Evolutionary conservation across 495 filamentous ascomycete species (phyloP), one percentile per base, ranked within the genome.

Genomic region (Astrothelium macrocarpum): DNA sequence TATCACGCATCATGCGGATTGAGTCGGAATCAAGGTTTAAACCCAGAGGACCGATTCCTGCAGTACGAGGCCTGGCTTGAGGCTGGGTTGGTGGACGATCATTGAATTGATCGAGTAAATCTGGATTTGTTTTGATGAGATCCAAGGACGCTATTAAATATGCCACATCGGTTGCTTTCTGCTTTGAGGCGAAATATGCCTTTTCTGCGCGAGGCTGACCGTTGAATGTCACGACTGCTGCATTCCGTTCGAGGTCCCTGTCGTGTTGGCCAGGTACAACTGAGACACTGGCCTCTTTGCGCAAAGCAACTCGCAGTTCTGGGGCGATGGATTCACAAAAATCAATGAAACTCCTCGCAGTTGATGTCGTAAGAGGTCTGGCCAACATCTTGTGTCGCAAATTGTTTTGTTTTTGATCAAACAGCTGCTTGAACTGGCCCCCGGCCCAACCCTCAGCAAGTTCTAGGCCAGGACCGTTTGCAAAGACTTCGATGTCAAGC

Each of bases 141-240:
- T 63, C 66, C 12, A 81, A 60, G 10, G 80, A 78, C 62, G 77
- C 79, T n/a, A 68, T 69, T 34, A 81, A 67, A 59, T 70, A 74
- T 20, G 78, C 78, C 26, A 71, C 46, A 39, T 64, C 46, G 53
- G 77, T 72, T 7, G 74, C 77, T 34, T 71, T 70, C 66, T 71
- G 76, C 65, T 78, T 80, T 12, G 61, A 70, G 9, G 53, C 43
- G 70, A 77, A 76, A 26, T 70, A 64, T 5, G 80, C 78, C n/a
- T 68, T 59, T 31, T 73, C 60, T 14, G 72, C 74, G 23, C 79
- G 43, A 9, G 69, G 59, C 36, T 68, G 62, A 1, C 66, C 71
- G 63, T 80, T 72, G 23, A 81, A 62, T 3, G 45, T 65, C 1
- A 80, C 61, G 60, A 72, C 49, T 28, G 49, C 49, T 11, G 49